A percentile compares a stretch with the other conserved stretches of the same genome.
phyloP scores from a whole-genome alignment of 768 basidiomycete genomes.

The Phylloporus scabripes region DNA sequence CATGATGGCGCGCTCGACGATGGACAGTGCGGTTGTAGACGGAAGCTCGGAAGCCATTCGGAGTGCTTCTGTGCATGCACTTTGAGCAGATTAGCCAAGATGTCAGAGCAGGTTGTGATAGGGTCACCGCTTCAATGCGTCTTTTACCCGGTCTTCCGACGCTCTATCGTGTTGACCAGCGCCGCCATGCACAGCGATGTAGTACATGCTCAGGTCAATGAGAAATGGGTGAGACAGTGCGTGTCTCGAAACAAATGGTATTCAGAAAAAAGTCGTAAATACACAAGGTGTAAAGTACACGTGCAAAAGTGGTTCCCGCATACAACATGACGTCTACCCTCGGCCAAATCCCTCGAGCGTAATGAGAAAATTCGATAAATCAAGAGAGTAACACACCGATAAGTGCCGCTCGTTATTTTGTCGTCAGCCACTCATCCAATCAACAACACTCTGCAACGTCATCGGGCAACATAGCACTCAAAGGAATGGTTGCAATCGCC shows the following conservation, averaged over 20 bases:
- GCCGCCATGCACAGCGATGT: constrained; percentile 71
- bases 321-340: constrained; percentile 1
- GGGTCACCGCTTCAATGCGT: constrained; percentile 49
- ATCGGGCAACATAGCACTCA: constrained; percentile 20
- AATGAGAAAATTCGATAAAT: constrained; percentile 1
- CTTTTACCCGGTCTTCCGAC: constrained; percentile 49
- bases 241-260: constrained; percentile 13
- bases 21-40: constrained; percentile 33
- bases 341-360: neutral
- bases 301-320: neutral
- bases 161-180: constrained; percentile 57
- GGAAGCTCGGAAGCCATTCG: constrained; percentile 9
- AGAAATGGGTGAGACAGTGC: neutral
- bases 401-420: neutral
- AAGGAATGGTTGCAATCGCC: constrained; percentile 12
- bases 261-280: constrained; percentile 15
- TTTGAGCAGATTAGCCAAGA: constrained; percentile 20
- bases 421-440: neutral
- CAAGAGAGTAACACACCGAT: constrained; percentile 12
- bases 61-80: constrained; percentile 50
- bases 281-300: constrained; percentile 21
- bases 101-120: neutral
- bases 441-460: constrained; percentile 17
- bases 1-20: constrained; percentile 50
- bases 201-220: constrained; percentile 24